phyloP scores from a whole-genome alignment of 1,284 basidiomycete genomes.

The Ustilago xerochloae region DNA sequence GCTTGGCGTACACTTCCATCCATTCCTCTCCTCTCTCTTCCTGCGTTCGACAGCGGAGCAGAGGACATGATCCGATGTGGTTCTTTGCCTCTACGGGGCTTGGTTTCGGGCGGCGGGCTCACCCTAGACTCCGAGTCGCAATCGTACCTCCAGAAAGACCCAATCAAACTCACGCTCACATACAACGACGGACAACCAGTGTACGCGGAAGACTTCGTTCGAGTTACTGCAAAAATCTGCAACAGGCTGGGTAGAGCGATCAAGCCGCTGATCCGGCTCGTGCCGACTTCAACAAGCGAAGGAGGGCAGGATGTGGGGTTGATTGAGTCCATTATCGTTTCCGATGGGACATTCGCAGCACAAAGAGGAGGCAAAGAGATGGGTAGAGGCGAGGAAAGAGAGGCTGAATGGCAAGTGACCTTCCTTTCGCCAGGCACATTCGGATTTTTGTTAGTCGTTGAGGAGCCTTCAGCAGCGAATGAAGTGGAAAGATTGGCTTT shows the following conservation, averaged over 20 bases:
- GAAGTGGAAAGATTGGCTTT: constrained; percentile 12
- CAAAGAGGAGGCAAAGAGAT: background rate
- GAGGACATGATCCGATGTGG: constrained; percentile 11
- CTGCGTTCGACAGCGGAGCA: background rate
- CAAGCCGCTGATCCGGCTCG: constrained; percentile 34
- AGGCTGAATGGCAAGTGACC: constrained; percentile 15
- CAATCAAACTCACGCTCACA: constrained; percentile 8
- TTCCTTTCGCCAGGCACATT: constrained; percentile 27
- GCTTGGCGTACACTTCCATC: constrained; percentile 75
- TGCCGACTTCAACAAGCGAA: constrained; percentile 18
- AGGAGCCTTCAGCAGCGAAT: constrained; percentile 3
- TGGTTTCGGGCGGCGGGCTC: constrained; percentile 18
- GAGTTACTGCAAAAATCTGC: constrained; percentile 4
- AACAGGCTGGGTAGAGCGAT: constrained; percentile 22
- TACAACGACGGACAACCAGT: constrained; percentile 6
- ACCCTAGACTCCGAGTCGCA: constrained; percentile 4
- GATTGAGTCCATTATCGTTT: constrained; percentile 12
- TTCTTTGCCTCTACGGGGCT: constrained; percentile 1
- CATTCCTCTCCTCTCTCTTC: background rate
- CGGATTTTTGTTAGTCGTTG: constrained; percentile 24
- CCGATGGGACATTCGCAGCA: constrained; percentile 26
- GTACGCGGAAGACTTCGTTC: constrained; percentile 13
- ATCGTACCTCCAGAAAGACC: constrained; percentile 8
- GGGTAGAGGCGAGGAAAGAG: background rate
- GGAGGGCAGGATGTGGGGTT: background rate